Evolutionary conservation across 164 flowering plant genomes (phyloP).

Genomic region (Umbellularia californica): DNA sequence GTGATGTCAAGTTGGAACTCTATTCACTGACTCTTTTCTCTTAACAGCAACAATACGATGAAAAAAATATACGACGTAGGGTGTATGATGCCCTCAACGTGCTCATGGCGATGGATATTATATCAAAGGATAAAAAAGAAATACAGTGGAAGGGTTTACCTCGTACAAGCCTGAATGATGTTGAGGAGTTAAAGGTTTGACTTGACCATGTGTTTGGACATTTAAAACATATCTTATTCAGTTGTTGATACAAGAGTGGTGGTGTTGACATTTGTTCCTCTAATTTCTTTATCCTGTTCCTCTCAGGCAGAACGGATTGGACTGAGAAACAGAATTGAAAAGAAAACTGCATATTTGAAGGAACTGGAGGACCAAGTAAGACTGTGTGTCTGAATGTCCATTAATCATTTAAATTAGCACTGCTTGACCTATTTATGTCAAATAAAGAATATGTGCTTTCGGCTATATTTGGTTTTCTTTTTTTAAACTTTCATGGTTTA

Average conservation of each 20-base stretch:
- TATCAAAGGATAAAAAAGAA: slow-evolving; percentile 34
- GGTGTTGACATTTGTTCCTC: not conserved
- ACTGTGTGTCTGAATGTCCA: not conserved
- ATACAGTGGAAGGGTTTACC: slow-evolving; percentile 41
- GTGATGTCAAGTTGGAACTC: not conserved
- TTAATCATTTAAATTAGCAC: not conserved
- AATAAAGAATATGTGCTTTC: not conserved
- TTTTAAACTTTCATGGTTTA: not conserved
- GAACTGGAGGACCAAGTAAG: slow-evolving; percentile 93
- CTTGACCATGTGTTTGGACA: not conserved
- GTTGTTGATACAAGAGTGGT: too few relatives aligned
- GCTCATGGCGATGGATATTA: slow-evolving; percentile 37
- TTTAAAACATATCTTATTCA: too few relatives aligned
- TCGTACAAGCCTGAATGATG: slow-evolving; percentile 16
- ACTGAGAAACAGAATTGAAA: slow-evolving; percentile 65
- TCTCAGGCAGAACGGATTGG: slow-evolving; percentile 63
- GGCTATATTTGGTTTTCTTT: too few relatives aligned
- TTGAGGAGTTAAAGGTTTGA: slow-evolving; percentile 29
- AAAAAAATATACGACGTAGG: slow-evolving; percentile 38
- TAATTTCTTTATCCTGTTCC: not conserved
- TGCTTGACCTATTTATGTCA: not conserved
- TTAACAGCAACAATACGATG: slow-evolving; percentile 66
- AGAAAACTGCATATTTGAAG: slow-evolving; percentile 83
- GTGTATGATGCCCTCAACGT: slow-evolving; percentile 45
- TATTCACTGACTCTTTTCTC: slow-evolving; percentile 1